Percentiles rank a stretch among this genome's conserved stretches.
Evolutionary conservation across 2,329 filamentous ascomycete species (phyloP).

Genomic region (Knoxdaviesia proteae): DNA sequence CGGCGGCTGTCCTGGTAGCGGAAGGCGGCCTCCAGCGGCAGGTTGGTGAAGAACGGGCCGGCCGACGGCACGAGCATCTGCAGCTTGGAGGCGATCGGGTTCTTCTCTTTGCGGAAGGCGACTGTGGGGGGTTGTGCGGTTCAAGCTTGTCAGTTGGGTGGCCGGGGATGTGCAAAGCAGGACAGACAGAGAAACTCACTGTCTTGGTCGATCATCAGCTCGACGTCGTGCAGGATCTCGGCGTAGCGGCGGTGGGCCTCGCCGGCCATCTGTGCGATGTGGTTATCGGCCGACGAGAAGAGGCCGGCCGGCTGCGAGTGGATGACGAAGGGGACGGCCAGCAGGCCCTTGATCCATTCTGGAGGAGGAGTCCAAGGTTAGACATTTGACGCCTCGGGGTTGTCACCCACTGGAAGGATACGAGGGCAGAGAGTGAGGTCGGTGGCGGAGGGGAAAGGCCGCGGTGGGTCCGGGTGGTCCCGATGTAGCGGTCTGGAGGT

Average conservation of each 20-base stretch:
- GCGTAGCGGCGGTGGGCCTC: constrained; percentile 76
- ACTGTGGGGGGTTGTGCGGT: constrained; percentile 23
- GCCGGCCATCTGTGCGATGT: constrained; percentile 50
- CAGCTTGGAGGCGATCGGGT: constrained; percentile 62
- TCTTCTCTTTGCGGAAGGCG: constrained; percentile 43
- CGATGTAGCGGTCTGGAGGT: not conserved
- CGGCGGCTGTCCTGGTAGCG: constrained; percentile 71
- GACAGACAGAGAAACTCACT: constrained; percentile 26
- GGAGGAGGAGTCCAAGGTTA: constrained; percentile 2
- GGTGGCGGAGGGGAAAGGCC: not conserved
- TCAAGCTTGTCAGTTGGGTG: not conserved
- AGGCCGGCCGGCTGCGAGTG: constrained; percentile 86
- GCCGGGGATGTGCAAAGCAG: constrained; percentile 1
- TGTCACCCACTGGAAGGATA: not conserved
- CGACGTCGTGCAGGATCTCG: constrained; percentile 88
- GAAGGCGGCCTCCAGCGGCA: constrained; percentile 78
- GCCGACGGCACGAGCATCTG: constrained; percentile 79
- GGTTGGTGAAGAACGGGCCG: constrained; percentile 79
- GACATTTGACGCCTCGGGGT: not conserved
- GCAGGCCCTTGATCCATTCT: constrained; percentile 93
- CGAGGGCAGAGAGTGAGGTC: not conserved
- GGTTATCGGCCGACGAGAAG: constrained; percentile 47
- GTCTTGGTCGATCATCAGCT: constrained; percentile 78
- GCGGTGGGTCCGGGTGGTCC: not conserved
- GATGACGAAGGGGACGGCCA: constrained; percentile 90